phyloP scores from a whole-genome alignment of 2,329 filamentous ascomycete species.

The Acrocalymma vagum region DNA sequence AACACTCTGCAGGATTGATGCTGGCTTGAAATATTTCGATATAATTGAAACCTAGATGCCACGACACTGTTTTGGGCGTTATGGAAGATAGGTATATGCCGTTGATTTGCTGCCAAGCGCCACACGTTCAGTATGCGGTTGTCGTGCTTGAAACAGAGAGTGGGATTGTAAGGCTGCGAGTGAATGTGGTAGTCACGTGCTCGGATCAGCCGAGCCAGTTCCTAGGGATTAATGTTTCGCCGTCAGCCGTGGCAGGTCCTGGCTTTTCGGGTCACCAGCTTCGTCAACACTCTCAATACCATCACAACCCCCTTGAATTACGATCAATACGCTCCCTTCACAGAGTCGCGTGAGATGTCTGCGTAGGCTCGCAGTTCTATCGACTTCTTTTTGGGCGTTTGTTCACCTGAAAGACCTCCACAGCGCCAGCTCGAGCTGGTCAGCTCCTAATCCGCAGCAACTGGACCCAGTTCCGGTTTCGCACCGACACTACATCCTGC shows the following conservation, averaged over 20 bases:
- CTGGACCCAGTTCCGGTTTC: slow-evolving; percentile 21
- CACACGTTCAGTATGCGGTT: too few species aligned
- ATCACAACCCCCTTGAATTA: slow-evolving; percentile 21
- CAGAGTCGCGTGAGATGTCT: slow-evolving; percentile 27
- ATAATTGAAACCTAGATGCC: too few species aligned
- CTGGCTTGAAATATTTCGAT: too few species aligned
- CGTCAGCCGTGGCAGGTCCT: too few species aligned
- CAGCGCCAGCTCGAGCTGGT: slow-evolving; percentile 32
- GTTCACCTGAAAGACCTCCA: slow-evolving; percentile 16
- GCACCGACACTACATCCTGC: slow-evolving; percentile 19
- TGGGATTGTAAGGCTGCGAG: too few species aligned
- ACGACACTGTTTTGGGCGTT: too few species aligned
- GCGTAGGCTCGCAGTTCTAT: slow-evolving; percentile 20
- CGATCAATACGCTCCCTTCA: slow-evolving; percentile 11
- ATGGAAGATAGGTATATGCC: too few species aligned
- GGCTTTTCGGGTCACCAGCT: neutral
- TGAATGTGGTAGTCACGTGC: slow-evolving; percentile 21
- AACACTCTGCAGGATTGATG: too few species aligned
- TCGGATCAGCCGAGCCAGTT: too few species aligned
- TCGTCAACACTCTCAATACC: slow-evolving; percentile 6
- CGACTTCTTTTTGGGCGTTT: slow-evolving; percentile 19
- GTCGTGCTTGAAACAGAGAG: too few species aligned
- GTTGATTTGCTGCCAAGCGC: too few species aligned
- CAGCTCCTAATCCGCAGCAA: slow-evolving; percentile 32
- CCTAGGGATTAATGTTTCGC: too few species aligned